These are phyloP conservation scores for Aureobasidium sp. DNA, from an alignment of 2,329 filamentous ascomycete species.

Conservation along the genomic window DNA sequence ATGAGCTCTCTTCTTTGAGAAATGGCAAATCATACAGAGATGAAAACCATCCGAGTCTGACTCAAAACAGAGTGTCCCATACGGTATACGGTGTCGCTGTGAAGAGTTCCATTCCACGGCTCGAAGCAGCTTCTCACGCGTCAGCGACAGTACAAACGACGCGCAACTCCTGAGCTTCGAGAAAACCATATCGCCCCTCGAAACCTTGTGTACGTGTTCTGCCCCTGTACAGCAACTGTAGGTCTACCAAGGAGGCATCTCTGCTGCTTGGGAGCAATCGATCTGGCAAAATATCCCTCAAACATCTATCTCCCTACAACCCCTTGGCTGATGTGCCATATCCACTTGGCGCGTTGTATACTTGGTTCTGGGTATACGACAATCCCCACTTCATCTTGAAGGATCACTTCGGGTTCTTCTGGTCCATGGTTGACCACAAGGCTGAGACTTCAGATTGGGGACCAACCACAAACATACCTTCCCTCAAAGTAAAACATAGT, in stretches of 20 bases:
- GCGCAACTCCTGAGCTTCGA: background rate
- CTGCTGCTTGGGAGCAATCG: background rate
- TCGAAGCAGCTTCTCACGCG: background rate
- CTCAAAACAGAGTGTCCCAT: background rate
- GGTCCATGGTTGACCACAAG: no score
- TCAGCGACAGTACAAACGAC: background rate
- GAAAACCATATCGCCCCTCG: background rate
- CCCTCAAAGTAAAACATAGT: no score
- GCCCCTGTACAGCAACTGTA: background rate
- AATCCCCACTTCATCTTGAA: background rate
- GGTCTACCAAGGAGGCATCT: background rate
- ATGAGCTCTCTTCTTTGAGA: background rate
- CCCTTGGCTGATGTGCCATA: background rate
- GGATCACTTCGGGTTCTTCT: background rate
- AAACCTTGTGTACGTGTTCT: background rate
- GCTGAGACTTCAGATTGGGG: no score
- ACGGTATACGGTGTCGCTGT: background rate
- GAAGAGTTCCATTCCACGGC: background rate
- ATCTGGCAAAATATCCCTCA: background rate
- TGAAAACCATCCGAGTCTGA: background rate
- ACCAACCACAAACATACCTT: no score
- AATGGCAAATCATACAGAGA: background rate
- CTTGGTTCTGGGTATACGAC: background rate
- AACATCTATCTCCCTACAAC: background rate
- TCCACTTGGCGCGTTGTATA: background rate